Base-by-base conservation (phyloP, 1,139 yeast species). In the Kodamaea alishanica region DNA sequence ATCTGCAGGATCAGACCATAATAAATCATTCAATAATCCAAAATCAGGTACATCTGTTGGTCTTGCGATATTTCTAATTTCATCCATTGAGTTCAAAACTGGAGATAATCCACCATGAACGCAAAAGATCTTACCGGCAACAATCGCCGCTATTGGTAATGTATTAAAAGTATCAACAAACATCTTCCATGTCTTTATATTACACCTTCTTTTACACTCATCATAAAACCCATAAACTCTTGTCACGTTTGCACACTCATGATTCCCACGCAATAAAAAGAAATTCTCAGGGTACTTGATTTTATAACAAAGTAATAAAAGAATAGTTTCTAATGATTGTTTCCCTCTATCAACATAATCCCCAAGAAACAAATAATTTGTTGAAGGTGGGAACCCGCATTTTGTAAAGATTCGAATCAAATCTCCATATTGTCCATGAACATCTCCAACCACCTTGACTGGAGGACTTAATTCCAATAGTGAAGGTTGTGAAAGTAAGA, bases 1-100 rank as follows among this genome's bases (percentile, higher is more conserved):
- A 60, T 90, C 97, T 3, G 96, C 92, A 0, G 97, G 98, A 61
- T 92, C 97, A 0, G 95, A 85, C 97, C 98, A 92, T 42, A 92
- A 67, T 50, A 92, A 69, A 63, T 92, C 98, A 60, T 89, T 90
- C 38, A 92, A 74, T 39, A 92, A 67, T 1, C 98, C 98, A 60
- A 85, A 88, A 65, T 92, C 97, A 1, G 97, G 97, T 30, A 92
- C 96, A 63, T 92, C 97, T 0, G 97, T 92, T 23, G 97, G 97
- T 50, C 98, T 74, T 48, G 88, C 94, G 36, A 92, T 87, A 57
- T 79, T 83, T 51, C 96, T 73, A 43, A 92, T 88, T 61, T 92
- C 97, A 64, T 89, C 95, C 84, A 92, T 81, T 24, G 87, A 80
- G 54, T 85, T 86, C 42, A 92, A 72, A 6, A 89, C 94, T 0